Percentiles rank a stretch among this genome's conserved stretches.
These are phyloP conservation scores for Metschnikowia peoriensis DNA, from an alignment of 805 yeast genomes.

Conservation along the genomic window DNA sequence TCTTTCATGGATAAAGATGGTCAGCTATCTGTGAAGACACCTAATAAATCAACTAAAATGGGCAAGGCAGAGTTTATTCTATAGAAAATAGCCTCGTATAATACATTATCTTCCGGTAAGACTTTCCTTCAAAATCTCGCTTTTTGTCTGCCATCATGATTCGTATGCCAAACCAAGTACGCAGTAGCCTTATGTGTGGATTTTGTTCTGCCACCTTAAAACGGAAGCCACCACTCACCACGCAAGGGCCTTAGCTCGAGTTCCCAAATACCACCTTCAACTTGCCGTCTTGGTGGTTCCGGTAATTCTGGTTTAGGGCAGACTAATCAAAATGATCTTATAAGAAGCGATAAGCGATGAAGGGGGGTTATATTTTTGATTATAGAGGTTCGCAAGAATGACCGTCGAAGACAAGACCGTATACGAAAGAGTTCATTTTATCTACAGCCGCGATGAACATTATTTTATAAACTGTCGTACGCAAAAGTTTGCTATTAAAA, in stretches of 20 bases:
- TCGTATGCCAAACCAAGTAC: background rate
- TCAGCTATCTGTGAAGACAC: background rate
- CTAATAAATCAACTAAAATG: background rate
- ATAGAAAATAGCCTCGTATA: background rate
- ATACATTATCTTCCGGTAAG: background rate
- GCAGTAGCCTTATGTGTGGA: background rate
- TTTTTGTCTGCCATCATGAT: background rate
- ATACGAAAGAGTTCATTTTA: conserved; percentile 26
- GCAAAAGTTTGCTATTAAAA: conserved; percentile 11
- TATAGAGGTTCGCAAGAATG: conserved; percentile 11
- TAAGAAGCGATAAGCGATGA: conserved; percentile 8
- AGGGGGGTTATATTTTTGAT: background rate
- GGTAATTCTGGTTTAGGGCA: conserved; percentile 5
- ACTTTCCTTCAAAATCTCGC: background rate
- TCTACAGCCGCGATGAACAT: conserved; percentile 25
- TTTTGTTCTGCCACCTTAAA: conserved; percentile 3
- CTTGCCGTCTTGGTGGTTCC: background rate
- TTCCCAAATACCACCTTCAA: background rate
- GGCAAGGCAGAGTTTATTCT: conserved; percentile 8
- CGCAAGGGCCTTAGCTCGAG: background rate
- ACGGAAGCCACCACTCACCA: background rate
- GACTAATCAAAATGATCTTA: conserved; percentile 4
- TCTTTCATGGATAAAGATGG: conserved; percentile 3
- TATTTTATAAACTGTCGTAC: conserved; percentile 16
- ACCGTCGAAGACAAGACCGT: conserved; percentile 22